These are phyloP conservation scores for Arachis monticola DNA, from an alignment of 331 rosid genomes.

Conservation along the genomic window DNA sequence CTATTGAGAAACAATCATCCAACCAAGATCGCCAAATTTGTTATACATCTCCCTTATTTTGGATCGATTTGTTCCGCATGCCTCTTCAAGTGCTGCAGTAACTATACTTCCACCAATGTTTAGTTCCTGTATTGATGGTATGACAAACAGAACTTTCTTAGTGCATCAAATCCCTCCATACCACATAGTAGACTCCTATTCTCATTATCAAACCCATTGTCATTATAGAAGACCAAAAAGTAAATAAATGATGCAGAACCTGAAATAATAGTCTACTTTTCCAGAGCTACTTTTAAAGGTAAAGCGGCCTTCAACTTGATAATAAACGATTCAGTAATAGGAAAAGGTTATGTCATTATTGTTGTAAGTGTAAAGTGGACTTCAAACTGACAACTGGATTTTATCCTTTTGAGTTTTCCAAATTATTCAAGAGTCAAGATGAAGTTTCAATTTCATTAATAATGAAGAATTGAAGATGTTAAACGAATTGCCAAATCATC, in stretches of 20 bases:
- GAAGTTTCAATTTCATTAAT: constrained; percentile 34
- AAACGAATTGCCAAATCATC: constrained; percentile 10
- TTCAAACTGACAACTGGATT: neutral
- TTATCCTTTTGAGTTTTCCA: neutral
- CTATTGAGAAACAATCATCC: constrained; percentile 39
- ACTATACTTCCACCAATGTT: constrained; percentile 93
- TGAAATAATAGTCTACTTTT: constrained; percentile 10
- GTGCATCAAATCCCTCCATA: constrained; percentile 31
- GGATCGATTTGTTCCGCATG: constrained; percentile 75
- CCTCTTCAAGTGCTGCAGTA: constrained; percentile 80
- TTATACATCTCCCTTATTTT: constrained; percentile 86
- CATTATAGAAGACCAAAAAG: constrained; percentile 1
- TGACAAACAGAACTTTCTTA: constrained; percentile 15
- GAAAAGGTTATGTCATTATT: too few relatives aligned
- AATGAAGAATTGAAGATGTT: constrained; percentile 11
- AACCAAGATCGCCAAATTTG: constrained; percentile 92
- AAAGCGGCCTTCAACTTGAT: neutral
- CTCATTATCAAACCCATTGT: constrained; percentile 6
- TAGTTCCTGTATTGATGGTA: constrained; percentile 65
- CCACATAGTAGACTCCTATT: constrained; percentile 15
- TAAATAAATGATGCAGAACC: constrained; percentile 28
- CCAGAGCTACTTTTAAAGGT: neutral
- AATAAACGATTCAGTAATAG: too few relatives aligned
- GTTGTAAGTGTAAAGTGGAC: neutral
- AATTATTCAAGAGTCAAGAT: constrained; percentile 4